These are phyloP conservation scores for Gentiana dahurica DNA, from an alignment of 257 asterid genomes.

Conservation along the genomic window DNA sequence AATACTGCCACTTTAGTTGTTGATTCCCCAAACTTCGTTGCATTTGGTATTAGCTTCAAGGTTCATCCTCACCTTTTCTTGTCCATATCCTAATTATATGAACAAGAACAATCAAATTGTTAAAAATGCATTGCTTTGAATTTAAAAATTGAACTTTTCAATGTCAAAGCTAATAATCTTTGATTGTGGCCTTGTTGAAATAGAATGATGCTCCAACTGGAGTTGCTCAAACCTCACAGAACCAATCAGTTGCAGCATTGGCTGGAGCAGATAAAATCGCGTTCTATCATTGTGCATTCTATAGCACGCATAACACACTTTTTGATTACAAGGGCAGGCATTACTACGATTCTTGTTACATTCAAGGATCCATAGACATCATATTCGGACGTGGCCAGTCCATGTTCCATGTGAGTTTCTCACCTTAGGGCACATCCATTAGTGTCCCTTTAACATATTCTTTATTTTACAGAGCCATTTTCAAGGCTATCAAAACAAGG, in stretches of 20 bases:
- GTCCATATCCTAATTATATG: too few relatives aligned
- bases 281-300: conserved; percentile 64
- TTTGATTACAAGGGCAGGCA: conserved; percentile 67
- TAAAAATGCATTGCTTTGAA: neutral
- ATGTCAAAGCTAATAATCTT: too few relatives aligned
- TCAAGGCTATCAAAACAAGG: neutral
- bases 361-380: conserved; percentile 72
- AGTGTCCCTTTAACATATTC: neutral
- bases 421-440: neutral
- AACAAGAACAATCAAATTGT: too few relatives aligned
- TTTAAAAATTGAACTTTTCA: too few relatives aligned
- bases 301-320: conserved; percentile 66
- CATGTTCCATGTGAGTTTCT: conserved; percentile 41
- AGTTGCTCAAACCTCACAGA: conserved; percentile 18
- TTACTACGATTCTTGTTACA: conserved; percentile 58
- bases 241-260: conserved; percentile 56
- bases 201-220: conserved; percentile 53
- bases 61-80: conserved; percentile 13
- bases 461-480: too few relatives aligned
- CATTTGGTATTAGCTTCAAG: conserved; percentile 80
- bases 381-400: conserved; percentile 70
- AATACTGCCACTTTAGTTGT: conserved; percentile 53
- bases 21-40: conserved; percentile 67
- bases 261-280: conserved; percentile 64
- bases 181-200: neutral